Evolutionary conservation across 495 filamentous ascomycete species (phyloP).

Genomic region (Xylaria venustula): DNA sequence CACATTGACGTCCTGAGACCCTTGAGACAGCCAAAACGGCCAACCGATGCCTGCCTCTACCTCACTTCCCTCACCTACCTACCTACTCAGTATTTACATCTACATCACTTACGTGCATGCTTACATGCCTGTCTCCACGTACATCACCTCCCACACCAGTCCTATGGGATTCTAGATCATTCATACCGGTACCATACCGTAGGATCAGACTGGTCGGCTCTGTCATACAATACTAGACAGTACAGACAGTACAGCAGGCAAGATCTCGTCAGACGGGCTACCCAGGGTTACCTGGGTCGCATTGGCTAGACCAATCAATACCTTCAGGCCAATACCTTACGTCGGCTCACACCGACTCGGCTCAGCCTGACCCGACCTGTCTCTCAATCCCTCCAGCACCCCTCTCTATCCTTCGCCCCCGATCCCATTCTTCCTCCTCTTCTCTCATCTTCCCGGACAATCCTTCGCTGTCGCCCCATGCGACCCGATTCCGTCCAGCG

Average conservation of each 20-base stretch:
- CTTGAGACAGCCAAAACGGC: too few species aligned
- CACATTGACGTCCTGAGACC: too few species aligned
- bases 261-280: not conserved
- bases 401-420: not conserved
- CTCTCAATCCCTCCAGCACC: not conserved
- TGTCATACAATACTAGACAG: too few species aligned
- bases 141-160: not conserved
- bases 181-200: not conserved
- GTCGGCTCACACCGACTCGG: conserved; percentile 2
- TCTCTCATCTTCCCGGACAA: not conserved
- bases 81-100: too few species aligned
- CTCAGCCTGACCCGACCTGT: not conserved
- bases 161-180: not conserved
- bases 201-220: not conserved
- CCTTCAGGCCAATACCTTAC: too few species aligned
- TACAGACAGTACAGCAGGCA: too few species aligned
- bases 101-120: too few species aligned
- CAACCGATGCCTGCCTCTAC: not conserved
- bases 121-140: not conserved
- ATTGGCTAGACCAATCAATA: not conserved
- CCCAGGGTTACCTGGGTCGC: too few species aligned
- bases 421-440: not conserved
- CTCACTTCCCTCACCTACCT: too few species aligned
- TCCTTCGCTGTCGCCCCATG: conserved; percentile 11
- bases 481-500: not conserved